These are phyloP conservation scores for Coccomyxa subellipsoidea DNA, from an alignment of 163 green algal genomes.

Conservation along the genomic window DNA sequence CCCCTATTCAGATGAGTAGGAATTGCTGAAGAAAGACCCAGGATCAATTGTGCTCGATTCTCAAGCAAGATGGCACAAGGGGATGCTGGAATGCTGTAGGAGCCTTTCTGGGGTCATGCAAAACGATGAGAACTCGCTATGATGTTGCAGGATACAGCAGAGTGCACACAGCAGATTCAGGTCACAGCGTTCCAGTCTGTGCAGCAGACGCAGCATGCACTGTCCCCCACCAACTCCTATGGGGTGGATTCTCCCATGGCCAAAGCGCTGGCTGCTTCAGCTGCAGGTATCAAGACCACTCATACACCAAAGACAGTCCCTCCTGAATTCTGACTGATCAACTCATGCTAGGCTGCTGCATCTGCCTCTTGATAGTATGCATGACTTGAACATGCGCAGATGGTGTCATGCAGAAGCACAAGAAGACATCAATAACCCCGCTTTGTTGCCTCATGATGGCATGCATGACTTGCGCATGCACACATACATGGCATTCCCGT, in stretches of 20 bases:
- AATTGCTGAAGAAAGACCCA: neutral
- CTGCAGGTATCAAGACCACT: constrained; percentile 11
- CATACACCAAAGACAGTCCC: neutral
- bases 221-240: neutral
- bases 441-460: no score
- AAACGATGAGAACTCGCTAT: no score
- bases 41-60: neutral
- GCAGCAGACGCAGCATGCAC: neutral
- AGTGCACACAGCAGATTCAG: constrained; percentile 31
- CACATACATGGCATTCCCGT: no score
- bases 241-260: constrained; percentile 21
- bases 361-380: no score
- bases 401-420: no score
- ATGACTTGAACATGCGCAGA: no score
- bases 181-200: constrained; percentile 45
- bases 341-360: no score
- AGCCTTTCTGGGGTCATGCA: neutral
- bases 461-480: no score
- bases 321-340: neutral
- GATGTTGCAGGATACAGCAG: neutral
- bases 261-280: constrained; percentile 22
- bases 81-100: neutral
- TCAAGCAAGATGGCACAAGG: no score
- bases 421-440: no score
- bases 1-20: no score